Evolutionary conservation across 768 basidiomycete genomes (phyloP).

Genomic region (Suillus plorans): DNA sequence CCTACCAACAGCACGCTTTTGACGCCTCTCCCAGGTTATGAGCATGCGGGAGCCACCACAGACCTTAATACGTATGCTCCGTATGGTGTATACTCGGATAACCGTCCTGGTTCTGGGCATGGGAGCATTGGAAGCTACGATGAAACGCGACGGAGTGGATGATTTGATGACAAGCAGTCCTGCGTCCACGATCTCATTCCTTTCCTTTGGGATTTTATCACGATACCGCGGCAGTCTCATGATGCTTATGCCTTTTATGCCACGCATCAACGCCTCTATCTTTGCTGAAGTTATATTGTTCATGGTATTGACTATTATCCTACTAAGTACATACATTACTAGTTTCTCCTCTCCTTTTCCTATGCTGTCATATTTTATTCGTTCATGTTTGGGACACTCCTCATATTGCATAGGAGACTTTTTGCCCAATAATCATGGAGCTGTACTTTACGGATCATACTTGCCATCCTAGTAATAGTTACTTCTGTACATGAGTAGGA

Average conservation of each 20-base stretch:
- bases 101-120: conserved; percentile 43
- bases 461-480: conserved; percentile 5
- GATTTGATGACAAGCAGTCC: conserved; percentile 3
- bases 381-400: conserved; percentile 17
- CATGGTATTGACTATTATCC: conserved; percentile 6
- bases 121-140: conserved; percentile 24
- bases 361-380: conserved; percentile 31
- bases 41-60: conserved; percentile 28
- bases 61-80: conserved; percentile 19
- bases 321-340: conserved; percentile 10
- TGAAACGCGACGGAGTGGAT: conserved; percentile 18
- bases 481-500: background rate
- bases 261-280: background rate
- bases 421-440: conserved; percentile 14
- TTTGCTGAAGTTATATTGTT: conserved; percentile 5
- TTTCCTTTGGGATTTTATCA: conserved; percentile 2
- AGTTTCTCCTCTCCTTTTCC: conserved; percentile 10
- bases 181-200: background rate
- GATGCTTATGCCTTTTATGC: conserved; percentile 5
- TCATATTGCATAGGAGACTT: conserved; percentile 8
- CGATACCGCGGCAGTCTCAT: background rate
- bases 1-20: conserved; percentile 67
- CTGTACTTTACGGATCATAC: conserved; percentile 6
- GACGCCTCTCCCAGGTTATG: conserved; percentile 67
- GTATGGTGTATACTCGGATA: conserved; percentile 39